Percentiles rank a stretch among this genome's conserved stretches.
Evolutionary conservation across 345 rosid species (phyloP).

Genomic region (Citrus sinensis): DVS_A1.0 CM039162.1:25372001-25372500

Average conservation of each 20-base stretch:
- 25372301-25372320: constrained; percentile 59
- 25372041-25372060: no score
- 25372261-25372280: neutral
- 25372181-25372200: neutral
- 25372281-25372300: constrained; percentile 47
- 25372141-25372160: no score
- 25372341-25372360: constrained; percentile 69
- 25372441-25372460: neutral
- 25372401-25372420: neutral
- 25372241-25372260: neutral
- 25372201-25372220: neutral
- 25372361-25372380: constrained; percentile 94
- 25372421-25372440: neutral
- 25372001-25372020: no score
- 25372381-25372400: constrained; percentile 2
- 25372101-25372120: no score
- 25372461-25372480: constrained; percentile 63
- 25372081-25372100: no score
- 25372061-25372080: no score
- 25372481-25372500: constrained; percentile 90
- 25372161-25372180: no score
- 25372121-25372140: no score
- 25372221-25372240: neutral
- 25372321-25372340: constrained; percentile 67
- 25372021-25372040: no score